Conservation (phyloP, 768 basidiomycete genomes). For the Chalciporus piperatus region DNA sequence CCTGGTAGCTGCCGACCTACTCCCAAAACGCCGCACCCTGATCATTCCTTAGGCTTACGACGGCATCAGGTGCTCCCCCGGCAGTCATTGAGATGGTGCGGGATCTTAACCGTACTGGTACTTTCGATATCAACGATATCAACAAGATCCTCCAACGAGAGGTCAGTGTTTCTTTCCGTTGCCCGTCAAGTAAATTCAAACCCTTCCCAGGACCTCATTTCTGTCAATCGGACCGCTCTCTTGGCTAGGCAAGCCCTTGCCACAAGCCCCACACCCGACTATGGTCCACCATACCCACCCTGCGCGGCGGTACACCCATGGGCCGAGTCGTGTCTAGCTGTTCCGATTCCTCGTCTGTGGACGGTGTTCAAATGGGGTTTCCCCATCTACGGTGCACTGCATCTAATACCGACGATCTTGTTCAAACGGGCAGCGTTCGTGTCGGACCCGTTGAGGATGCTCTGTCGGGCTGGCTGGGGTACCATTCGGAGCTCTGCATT, state of each 20-base stretch:
- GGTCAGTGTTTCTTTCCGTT: constrained; percentile 33
- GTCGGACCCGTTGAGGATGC: constrained; percentile 62
- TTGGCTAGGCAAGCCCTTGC: constrained; percentile 40
- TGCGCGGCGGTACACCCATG: constrained; percentile 82
- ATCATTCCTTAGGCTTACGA: constrained; percentile 58
- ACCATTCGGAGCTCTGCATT: constrained; percentile 85
- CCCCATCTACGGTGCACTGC: constrained; percentile 84
- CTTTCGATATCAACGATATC: constrained; percentile 54
- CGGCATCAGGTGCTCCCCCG: constrained; percentile 61
- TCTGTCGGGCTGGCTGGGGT: constrained; percentile 63
- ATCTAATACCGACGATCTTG: constrained; percentile 81
- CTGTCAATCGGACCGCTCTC: constrained; percentile 49
- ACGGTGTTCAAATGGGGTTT: constrained; percentile 82
- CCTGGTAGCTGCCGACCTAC: constrained; percentile 49
- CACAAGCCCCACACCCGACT: constrained; percentile 34
- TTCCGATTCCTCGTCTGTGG: constrained; percentile 59
- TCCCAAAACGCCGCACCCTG: background rate
- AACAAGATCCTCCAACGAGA: constrained; percentile 49
- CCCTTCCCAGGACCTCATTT: constrained; percentile 49
- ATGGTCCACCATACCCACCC: constrained; percentile 51
- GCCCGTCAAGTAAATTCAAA: background rate
- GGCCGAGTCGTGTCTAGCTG: constrained; percentile 46
- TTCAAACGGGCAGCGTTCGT: constrained; percentile 72
- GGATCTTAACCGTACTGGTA: constrained; percentile 55
- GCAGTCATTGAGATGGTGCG: constrained; percentile 61